Evolutionary conservation across 305 asterid genomes (phyloP).

Genomic region (Fraxinus velutina): DNA sequence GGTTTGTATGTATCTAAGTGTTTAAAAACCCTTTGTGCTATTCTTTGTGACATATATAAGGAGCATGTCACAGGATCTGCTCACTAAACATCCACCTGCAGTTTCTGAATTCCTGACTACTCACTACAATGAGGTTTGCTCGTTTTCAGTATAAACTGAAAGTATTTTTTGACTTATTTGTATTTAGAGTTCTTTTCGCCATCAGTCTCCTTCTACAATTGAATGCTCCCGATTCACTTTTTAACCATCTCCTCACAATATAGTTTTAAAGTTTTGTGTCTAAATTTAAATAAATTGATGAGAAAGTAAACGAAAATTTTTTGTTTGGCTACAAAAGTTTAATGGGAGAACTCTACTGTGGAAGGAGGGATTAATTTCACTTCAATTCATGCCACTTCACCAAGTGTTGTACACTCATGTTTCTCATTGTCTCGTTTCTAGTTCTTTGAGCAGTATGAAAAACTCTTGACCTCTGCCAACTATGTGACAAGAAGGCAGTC

Average conservation of each 20-base stretch:
- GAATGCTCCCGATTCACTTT: background rate
- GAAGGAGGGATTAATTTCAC: background rate
- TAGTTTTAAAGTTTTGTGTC: background rate
- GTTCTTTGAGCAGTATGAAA: conserved; percentile 93
- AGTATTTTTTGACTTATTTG: conserved; percentile 4
- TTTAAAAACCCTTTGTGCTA: conserved; percentile 21
- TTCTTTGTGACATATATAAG: conserved; percentile 23
- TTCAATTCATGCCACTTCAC: conserved; percentile 11
- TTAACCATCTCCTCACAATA: background rate
- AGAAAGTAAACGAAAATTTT: background rate
- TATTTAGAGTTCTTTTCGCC: conserved; percentile 6
- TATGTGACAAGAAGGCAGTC: conserved; percentile 98
- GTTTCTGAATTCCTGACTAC: conserved; percentile 71
- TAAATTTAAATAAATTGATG: background rate
- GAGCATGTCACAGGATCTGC: conserved; percentile 62
- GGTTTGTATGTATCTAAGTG: conserved; percentile 8
- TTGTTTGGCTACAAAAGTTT: background rate
- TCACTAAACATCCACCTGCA: conserved; percentile 71
- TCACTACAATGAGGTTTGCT: conserved; percentile 72
- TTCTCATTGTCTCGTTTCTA: conserved; percentile 28
- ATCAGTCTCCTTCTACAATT: background rate
- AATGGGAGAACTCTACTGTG: background rate
- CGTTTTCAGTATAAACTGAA: conserved; percentile 16
- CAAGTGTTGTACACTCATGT: conserved; percentile 4
- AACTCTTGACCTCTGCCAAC: conserved; percentile 70